Evolutionary conservation across 140 eudicot genomes (phyloP).

Genomic region (Erigeron philadelphicus): DNA sequence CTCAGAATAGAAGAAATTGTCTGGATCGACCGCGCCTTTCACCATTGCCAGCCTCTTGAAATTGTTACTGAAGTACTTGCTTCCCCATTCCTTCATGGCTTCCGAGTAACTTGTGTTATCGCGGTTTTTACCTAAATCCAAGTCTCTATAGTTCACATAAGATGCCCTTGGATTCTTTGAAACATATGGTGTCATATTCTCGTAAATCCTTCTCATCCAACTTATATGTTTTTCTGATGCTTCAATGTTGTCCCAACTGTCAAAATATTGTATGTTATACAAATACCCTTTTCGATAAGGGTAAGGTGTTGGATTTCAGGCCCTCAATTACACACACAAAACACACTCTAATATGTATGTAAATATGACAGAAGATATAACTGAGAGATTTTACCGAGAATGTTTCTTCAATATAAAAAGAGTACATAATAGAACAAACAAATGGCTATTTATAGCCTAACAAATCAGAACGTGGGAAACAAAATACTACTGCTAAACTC

Average conservation of each 20-base stretch:
- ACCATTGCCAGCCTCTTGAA: conserved; percentile 27
- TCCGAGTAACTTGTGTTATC: conserved; percentile 13
- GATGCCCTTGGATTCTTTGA: conserved; percentile 25
- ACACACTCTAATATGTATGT: no score
- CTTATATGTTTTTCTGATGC: conserved; percentile 15
- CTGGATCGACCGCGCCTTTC: conserved; percentile 23
- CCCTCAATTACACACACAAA: no score
- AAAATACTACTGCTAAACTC: no score
- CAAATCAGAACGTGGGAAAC: no score
- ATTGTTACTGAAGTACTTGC: conserved; percentile 22
- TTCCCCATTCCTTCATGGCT: conserved; percentile 18
- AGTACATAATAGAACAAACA: no score
- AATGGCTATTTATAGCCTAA: no score
- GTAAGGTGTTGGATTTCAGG: no score
- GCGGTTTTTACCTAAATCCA: conserved; percentile 23
- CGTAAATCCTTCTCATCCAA: conserved; percentile 19
- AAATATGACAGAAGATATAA: no score
- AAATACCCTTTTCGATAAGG: conserved; percentile 27
- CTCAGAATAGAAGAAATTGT: conserved; percentile 29
- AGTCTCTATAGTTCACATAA: conserved; percentile 30
- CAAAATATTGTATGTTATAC: conserved; percentile 24
- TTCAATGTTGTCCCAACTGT: conserved; percentile 19
- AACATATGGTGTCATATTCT: conserved; percentile 29
- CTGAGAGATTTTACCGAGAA: no score
- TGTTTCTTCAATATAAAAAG: no score